A percentile compares a stretch with the other conserved stretches of the same genome.
These are phyloP conservation scores for Porcisia deanei DNA, from an alignment of 208 protist species.

Conservation along the genomic window DNA sequence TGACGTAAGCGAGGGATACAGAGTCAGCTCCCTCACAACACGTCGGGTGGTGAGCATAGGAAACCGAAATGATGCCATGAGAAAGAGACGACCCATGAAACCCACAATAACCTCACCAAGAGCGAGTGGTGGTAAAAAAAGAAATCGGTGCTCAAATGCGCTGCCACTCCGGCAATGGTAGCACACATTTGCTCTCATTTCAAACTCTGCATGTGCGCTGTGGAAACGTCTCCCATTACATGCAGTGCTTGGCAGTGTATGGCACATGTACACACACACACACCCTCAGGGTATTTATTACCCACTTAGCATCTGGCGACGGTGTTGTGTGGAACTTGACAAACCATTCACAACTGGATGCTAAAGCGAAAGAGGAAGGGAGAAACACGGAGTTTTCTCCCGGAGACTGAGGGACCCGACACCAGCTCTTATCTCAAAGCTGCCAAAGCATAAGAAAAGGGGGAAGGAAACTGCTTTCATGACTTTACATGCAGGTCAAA, in stretches of 20 bases:
- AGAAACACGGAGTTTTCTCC: background rate
- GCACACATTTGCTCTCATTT: background rate
- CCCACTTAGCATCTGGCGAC: background rate
- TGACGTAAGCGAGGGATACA: background rate
- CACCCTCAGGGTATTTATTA: background rate
- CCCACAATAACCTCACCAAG: background rate
- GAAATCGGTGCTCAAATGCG: background rate
- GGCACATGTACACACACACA: background rate
- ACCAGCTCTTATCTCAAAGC: background rate
- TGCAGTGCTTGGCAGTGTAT: background rate
- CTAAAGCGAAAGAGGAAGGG: constrained; percentile 6
- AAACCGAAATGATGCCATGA: background rate
- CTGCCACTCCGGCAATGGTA: background rate
- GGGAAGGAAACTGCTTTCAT: background rate
- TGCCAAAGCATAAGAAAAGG: constrained; percentile 6
- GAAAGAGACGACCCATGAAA: background rate
- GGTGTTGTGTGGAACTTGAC: constrained; percentile 15
- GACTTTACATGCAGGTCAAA: background rate
- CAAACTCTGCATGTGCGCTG: background rate
- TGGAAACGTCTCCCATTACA: background rate
- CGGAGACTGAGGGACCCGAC: background rate
- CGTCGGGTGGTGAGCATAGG: background rate
- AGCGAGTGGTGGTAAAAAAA: background rate
- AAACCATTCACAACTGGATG: constrained; percentile 19
- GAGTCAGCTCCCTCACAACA: background rate